Conservation (phyloP, 176 grass and related monocot genomes). For the Cenchrus fungigraminus region DNA sequence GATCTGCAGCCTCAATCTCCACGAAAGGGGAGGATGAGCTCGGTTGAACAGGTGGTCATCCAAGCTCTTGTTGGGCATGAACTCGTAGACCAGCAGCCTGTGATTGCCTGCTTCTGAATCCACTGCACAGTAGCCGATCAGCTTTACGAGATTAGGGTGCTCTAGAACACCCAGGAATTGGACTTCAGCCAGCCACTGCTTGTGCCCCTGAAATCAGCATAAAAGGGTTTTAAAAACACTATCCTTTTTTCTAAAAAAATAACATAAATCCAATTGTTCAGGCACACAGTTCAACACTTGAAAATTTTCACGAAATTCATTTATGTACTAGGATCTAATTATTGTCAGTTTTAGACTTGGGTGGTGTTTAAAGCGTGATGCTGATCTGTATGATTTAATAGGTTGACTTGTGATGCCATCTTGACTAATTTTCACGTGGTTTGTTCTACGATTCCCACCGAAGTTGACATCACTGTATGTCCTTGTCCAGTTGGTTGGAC, state of each 20-base stretch:
- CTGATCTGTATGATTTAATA: conserved; percentile 20
- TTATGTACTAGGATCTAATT: background rate
- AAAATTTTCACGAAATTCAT: background rate
- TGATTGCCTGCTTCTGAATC: conserved; percentile 63
- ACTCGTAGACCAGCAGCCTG: conserved; percentile 85
- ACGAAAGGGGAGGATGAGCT: conserved; percentile 56
- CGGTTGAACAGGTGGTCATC: conserved; percentile 91
- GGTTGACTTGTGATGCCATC: conserved; percentile 31
- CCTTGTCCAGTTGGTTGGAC: conserved; percentile 32
- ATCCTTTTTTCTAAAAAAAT: background rate
- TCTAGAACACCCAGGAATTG: conserved; percentile 85
- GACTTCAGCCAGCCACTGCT: conserved; percentile 91
- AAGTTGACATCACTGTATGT: conserved; percentile 40
- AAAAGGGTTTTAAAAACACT: background rate
- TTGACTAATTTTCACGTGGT: conserved; percentile 22
- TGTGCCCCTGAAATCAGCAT: conserved; percentile 69
- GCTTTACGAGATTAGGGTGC: conserved; percentile 86
- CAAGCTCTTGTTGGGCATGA: conserved; percentile 87
- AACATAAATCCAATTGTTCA: background rate
- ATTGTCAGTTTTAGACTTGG: background rate
- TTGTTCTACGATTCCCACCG: conserved; percentile 14
- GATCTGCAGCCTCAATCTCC: conserved; percentile 75
- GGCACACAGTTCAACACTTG: background rate
- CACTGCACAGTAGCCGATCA: conserved; percentile 81
- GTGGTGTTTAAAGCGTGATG: background rate